phyloP scores from a whole-genome alignment of 1,284 basidiomycete genomes.

The Ceratobasidium theobromae region DNA sequence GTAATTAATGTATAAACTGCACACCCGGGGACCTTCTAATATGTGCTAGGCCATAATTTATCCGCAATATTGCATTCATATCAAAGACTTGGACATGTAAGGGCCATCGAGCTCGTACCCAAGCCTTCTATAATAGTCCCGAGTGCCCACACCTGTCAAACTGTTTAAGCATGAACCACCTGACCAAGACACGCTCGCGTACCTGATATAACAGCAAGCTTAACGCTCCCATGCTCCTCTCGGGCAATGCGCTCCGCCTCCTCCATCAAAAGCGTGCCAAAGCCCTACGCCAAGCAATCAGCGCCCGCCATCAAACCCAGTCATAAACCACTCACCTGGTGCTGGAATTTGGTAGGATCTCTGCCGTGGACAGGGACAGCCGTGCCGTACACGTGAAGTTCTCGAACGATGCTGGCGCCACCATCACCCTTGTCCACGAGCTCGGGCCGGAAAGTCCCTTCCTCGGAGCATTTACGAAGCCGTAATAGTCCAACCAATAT shows the following conservation, averaged over 20 bases:
- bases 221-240: constrained; percentile 94
- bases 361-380: constrained; percentile 96
- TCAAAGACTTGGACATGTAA: constrained; percentile 87
- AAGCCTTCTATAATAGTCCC: constrained; percentile 91
- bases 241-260: constrained; percentile 98
- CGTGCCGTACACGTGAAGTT: constrained; percentile 98
- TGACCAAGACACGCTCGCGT: constrained; percentile 38
- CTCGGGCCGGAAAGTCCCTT: constrained; percentile 95
- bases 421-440: constrained; percentile 76
- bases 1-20: background rate
- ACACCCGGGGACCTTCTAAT: background rate
- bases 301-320: background rate
- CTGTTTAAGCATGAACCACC: background rate
- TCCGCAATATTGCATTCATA: constrained; percentile 30
- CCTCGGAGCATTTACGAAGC: constrained; percentile 91
- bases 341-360: constrained; percentile 98
- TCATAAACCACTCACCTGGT: constrained; percentile 59
- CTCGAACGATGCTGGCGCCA: constrained; percentile 91
- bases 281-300: constrained; percentile 59
- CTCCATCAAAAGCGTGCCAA: constrained; percentile 98
- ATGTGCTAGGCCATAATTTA: background rate
- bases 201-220: constrained; percentile 96
- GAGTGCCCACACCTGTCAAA: constrained; percentile 78
- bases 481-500: constrained; percentile 94
- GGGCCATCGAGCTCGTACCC: constrained; percentile 95